Evolutionary conservation across 2,329 filamentous ascomycete species (phyloP), one percentile per base, ranked within the genome.

Genomic region (Ascochyta pisi): DNA sequence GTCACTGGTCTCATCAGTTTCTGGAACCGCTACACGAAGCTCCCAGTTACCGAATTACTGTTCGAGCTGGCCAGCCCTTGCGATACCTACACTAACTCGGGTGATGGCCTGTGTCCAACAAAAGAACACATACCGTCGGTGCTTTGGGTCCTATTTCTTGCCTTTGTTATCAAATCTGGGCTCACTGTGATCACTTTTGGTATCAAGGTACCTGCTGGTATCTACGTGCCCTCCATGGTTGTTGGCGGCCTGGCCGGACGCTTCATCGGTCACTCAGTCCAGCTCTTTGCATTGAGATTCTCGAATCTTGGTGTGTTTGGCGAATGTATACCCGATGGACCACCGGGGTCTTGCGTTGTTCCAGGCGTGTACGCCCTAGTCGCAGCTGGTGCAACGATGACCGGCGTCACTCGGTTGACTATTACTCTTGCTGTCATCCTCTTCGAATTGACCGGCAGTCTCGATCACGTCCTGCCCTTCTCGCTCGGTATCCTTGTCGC

Each of bases 161-260:
- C 94, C 0, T 95, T 98, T 62, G 77, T 97, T 24, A 89, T 98
- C 78, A 99, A 99, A 73, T 90, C 91, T 0, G 81, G 94, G 41
- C 78, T 99, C 38, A 98, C 95, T 0, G 88, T 89, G 41, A 88
- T 97, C 62, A 96, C 94, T 0, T 98, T 98, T 76, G 94, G 94
- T 24, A 93, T 97, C 71, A 98, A 98, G 82, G 88, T 98, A 0
- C 95, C 95, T 9, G 92, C 94, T 1, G 95, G 95, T 61, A 97
- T 99, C 65, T 99, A 99, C 67, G 93, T 99, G 1, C 95, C 95
- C 3, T 97, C 94, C 66, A 99, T 99, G 95, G 95, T 98, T 26
- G 92, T 98, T 16, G 95, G 95, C 62, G 95, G 95, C 69, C 80
- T 99, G 16, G 88, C 96, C 80, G 94, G 94, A 27, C 88, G 94